Evolutionary conservation across 1,284 basidiomycete genomes (phyloP).

Genomic region (Golubevia pallescens): DNA sequence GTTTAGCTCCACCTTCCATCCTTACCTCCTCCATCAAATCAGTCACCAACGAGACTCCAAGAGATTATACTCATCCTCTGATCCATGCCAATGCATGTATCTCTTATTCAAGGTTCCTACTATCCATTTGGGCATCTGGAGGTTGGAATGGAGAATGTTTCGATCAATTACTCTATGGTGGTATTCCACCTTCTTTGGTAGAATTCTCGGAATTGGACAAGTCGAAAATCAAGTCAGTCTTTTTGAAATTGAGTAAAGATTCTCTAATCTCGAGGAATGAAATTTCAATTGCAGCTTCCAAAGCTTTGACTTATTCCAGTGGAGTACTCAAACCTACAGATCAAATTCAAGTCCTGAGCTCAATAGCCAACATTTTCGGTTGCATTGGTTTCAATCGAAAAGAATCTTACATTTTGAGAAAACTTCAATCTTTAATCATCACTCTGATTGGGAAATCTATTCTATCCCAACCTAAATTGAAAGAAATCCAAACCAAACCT

Average conservation of each 20-base stretch:
- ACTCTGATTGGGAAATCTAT: slow-evolving; percentile 23
- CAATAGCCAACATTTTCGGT: slow-evolving; percentile 43
- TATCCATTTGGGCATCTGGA: slow-evolving; percentile 53
- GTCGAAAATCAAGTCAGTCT: too few species aligned
- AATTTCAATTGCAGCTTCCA: slow-evolving; percentile 41
- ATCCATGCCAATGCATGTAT: slow-evolving; percentile 54
- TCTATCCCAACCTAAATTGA: background rate
- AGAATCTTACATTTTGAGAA: slow-evolving; percentile 45
- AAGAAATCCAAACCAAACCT: too few species aligned
- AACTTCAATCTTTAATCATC: slow-evolving; percentile 40
- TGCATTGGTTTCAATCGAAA: slow-evolving; percentile 48
- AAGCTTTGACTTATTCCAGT: slow-evolving; percentile 43
- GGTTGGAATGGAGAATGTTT: slow-evolving; percentile 62
- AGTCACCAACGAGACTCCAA: slow-evolving; percentile 51
- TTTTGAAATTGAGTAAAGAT: slow-evolving; percentile 3
- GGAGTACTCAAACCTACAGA: slow-evolving; percentile 45
- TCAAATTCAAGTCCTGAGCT: slow-evolving; percentile 46
- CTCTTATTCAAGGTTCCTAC: slow-evolving; percentile 51
- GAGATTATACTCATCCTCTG: slow-evolving; percentile 59
- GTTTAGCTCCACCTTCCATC: slow-evolving; percentile 50
- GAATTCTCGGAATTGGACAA: slow-evolving; percentile 20
- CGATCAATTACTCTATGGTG: slow-evolving; percentile 60
- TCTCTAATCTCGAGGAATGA: slow-evolving; percentile 49
- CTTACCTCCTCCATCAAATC: slow-evolving; percentile 38
- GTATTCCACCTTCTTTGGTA: slow-evolving; percentile 48